phyloP scores from a whole-genome alignment of 305 asterid species.

The Fraxinus latifolia region DNA sequence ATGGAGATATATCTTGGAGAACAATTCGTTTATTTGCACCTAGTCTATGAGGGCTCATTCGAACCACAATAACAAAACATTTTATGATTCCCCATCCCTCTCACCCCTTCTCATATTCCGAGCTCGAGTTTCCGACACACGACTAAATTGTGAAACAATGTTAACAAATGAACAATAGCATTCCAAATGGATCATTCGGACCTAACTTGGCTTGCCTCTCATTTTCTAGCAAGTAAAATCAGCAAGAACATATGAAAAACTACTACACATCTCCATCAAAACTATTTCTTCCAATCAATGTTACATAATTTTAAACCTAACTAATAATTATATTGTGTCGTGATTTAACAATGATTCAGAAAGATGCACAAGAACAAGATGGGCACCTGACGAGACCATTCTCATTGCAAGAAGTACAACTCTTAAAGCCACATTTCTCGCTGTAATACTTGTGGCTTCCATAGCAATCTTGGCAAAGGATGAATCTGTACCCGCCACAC shows the following conservation, averaged over 20 bases:
- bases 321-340: neutral
- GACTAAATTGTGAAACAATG: slow-evolving; percentile 16
- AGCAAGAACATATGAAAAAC: slow-evolving; percentile 17
- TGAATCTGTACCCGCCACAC: slow-evolving; percentile 70
- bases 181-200: neutral
- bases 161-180: slow-evolving; percentile 10
- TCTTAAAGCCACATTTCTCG: slow-evolving; percentile 70
- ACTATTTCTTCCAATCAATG: neutral
- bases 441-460: slow-evolving; percentile 80
- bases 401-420: slow-evolving; percentile 79
- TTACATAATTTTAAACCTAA: neutral
- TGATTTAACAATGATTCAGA: slow-evolving; percentile 30
- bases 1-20: neutral
- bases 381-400: slow-evolving; percentile 97
- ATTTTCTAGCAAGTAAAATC: slow-evolving; percentile 22
- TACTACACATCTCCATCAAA: slow-evolving; percentile 1
- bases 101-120: neutral
- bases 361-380: slow-evolving; percentile 59
- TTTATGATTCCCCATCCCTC: neutral
- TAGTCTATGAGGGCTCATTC: neutral
- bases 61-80: slow-evolving; percentile 5
- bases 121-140: neutral
- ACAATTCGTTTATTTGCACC: neutral
- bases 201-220: neutral
- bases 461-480: slow-evolving; percentile 66